phyloP scores from a whole-genome alignment of 2,329 filamentous ascomycete species.

The Gyromitra esculenta region DNA sequence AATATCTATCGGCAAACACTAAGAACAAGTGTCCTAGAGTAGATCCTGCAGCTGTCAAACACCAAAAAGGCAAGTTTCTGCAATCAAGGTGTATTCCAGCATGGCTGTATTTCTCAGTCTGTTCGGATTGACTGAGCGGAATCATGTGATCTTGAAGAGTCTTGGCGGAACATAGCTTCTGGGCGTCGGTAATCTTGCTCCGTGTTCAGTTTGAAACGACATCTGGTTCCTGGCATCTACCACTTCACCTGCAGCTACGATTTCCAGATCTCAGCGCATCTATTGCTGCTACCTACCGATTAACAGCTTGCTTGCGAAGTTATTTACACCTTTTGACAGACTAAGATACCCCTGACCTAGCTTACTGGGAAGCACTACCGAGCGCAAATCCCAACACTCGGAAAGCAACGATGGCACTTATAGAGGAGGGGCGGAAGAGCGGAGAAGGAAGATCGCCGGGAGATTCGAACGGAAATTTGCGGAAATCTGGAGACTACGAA shows the following conservation, averaged over 20 bases:
- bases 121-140: neutral
- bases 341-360: constrained; percentile 30
- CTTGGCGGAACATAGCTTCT: constrained; percentile 36
- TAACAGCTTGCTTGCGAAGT: constrained; percentile 24
- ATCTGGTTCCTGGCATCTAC: constrained; percentile 40
- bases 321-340: constrained; percentile 6
- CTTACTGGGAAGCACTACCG: constrained; percentile 13
- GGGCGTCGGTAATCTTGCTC: constrained; percentile 33
- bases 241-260: constrained; percentile 32
- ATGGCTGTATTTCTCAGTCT: neutral
- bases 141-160: constrained; percentile 30
- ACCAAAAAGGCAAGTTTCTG: constrained; percentile 37
- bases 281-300: constrained; percentile 10
- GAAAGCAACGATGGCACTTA: constrained; percentile 26
- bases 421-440: constrained; percentile 30
- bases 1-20: constrained; percentile 15
- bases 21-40: neutral
- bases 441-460: constrained; percentile 25
- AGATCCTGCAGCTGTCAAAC: constrained; percentile 30
- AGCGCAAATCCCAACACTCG: constrained; percentile 10
- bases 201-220: constrained; percentile 49
- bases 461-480: constrained; percentile 34
- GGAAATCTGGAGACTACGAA: constrained; percentile 38
- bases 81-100: constrained; percentile 26
- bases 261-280: constrained; percentile 26